Evolutionary conservation across 768 basidiomycete species (phyloP), one percentile per base, ranked within the genome.

Genomic region (Serendipita vermifera): DNA sequence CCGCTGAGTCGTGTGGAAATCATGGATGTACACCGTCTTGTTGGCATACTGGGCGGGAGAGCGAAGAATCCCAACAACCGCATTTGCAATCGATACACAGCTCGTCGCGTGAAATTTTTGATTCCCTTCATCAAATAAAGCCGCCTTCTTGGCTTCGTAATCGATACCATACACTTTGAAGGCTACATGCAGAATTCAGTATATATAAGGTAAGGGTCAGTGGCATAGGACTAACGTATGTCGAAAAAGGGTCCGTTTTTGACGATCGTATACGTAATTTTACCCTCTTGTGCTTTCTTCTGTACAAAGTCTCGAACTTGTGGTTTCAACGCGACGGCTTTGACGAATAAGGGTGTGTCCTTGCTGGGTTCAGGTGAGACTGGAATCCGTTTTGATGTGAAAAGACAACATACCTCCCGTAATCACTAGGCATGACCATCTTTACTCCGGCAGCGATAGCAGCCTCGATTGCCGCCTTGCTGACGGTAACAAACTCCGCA

Each of bases 381-480:
- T 5, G 7, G 7, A 20, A 7, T 5, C 11, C 7, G 29, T 22
- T 24, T 11, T 13, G 31, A n/a, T n/a, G n/a, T n/a, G n/a, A n/a
- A n/a, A n/a, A 9, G n/a, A 26, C 46, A 5, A n/a, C 46, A 9
- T 9, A 51, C 46, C 46, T 22, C n/a, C 29, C 46, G n/a, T 26
- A 51, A 20, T 51, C 46, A 29, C 46, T 51, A 22, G 46, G 46
- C 24, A 51, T 51, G 22, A 51, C n/a, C 1, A 20, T 20, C 22
- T 51, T 51, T 7, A 51, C 29, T 7, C 46, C 46, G 7, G 46
- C 46, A 15, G 24, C 46, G 27, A 51, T 51, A 26, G 46, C 46
- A 26, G 46, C 46, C 20, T 51, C 22, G 46, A 51, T 20, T 9
- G 31, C n/a, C 9, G 46, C 46, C 22, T 51, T 15, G 6, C 20